Base-by-base conservation (phyloP, 192 early-diverging fungal genomes). In the Mortierella alpina region DNA sequence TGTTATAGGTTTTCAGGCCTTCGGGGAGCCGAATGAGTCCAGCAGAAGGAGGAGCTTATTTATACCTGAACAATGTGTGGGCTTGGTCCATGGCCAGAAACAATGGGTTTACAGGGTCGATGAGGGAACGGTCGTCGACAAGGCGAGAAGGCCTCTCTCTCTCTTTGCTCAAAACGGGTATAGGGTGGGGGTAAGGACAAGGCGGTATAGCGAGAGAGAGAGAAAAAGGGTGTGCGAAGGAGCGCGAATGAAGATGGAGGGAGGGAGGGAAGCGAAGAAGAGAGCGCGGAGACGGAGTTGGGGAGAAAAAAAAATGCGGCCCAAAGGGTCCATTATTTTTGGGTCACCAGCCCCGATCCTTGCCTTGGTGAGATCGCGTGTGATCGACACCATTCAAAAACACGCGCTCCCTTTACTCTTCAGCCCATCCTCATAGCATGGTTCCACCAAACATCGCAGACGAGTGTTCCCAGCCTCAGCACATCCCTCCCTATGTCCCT, bases 61-160 rank as follows among this genome's bases (percentile, higher is more conserved):
- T 45, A 10, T 65, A 74, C 58, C 57, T 42, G 64, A 74, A 66
- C 39, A 57, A 46, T 7, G 72, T 42, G 41, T 73, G 72, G 31
- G 56, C 56, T 20, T 17, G 50, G 57, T 74, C 51, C 72, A 74
- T 74, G 48, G 49, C 56, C 7, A 49, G 45, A 2, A 14, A 31
- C n/a, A 41, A n/a, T 50, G 41, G 7, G 51, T 47, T 5, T 64
- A 31, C 31, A 31, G 3, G 31, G 31, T 31, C 31, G 31, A 3
- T 31, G 31, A 31, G 31, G 31, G 31, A 31, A 31, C 31, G 31
- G 31, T 2, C 31, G 31, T 31, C 31, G 31, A 31, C 31, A 31
- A 3, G 31, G 31, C 31, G 3, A 31, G 31, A 31, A 31, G 3
- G 31, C 31, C 31, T 31, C 31, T 31, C 31, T 31, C 31, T 31